Base-by-base conservation (phyloP, 768 basidiomycete genomes). In the Termitomyces sp. region DNA sequence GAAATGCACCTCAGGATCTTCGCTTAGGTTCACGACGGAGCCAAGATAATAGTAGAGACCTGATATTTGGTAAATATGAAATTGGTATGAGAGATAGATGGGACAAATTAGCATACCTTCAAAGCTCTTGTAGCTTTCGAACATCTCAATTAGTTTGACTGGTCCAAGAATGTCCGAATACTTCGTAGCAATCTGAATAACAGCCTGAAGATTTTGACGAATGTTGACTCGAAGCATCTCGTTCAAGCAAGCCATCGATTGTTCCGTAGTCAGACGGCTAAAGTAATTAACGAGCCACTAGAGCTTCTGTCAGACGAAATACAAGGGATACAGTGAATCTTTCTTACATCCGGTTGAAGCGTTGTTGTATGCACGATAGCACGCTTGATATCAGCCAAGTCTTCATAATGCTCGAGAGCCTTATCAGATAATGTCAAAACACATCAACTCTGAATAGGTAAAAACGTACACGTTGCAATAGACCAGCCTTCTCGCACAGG, bases 11-110 rank as follows among this genome's bases (percentile, higher is more conserved):
- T 99, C 97, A 5, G 92, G 82, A 72, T 99, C 97, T 69, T 93
- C 85, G 70, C 90, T 93, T 62, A 99, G 82, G 74, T 98, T 99
- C 70, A 99, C 97, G 63, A 99, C 83, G 10, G 96, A 96, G 27
- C 97, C 97, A 44, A 99, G 88, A 71, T 98, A 98, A 75, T 98
- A 98, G 78, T 98, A 99, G 25, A 99, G 84, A 70, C 92, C 89
- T 90, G 41, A 42, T 19, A 38, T 21, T 40, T 58, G 19, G 27
- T 35, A 23, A 45, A 11, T 54, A 11, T 31, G 23, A 52, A 3
- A n/a, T 32, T 21, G 29, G 35, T 16, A 5, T 17, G 14, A 16
- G 19, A n/a, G 25, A 46, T 19, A 17, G 34, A 49, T 12, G 27
- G 37, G 5, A 49, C 48, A 34, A 12, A 5, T 0, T 25, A 27